Percentiles rank a stretch among this genome's conserved stretches.
Evolutionary conservation across 441 rosid species (phyloP).

Genomic region (Bocquillonia castaneifolia): DNA sequence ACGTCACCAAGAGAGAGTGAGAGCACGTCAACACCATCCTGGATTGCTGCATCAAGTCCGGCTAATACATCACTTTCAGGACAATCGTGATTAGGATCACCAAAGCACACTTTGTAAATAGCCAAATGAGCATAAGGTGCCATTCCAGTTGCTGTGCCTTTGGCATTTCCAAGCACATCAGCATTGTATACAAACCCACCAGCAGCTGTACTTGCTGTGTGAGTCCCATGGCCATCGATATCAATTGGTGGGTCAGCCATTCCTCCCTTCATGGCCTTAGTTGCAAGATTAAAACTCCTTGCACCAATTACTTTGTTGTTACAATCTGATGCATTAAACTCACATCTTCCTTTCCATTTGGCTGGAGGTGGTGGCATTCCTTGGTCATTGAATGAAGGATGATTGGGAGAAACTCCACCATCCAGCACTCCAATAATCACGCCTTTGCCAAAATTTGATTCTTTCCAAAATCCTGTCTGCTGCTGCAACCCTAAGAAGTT

Average conservation of each 20-base stretch:
- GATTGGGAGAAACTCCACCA: constrained; percentile 29
- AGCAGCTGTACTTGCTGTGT: constrained; percentile 40
- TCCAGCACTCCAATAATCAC: constrained; percentile 38
- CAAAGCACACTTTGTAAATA: constrained; percentile 31
- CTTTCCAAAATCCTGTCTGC: constrained; percentile 27
- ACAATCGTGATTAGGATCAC: constrained; percentile 24
- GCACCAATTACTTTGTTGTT: constrained; percentile 40
- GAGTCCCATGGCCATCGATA: constrained; percentile 42
- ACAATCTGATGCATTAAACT: constrained; percentile 29
- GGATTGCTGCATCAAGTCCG: constrained; percentile 27
- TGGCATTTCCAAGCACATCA: constrained; percentile 23
- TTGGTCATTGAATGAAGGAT: constrained; percentile 31
- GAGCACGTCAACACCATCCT: constrained; percentile 32
- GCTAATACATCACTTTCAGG: constrained; percentile 30
- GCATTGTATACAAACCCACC: constrained; percentile 25
- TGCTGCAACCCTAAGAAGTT: constrained; percentile 35
- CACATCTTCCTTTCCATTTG: constrained; percentile 38
- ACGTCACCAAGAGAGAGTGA: constrained; percentile 27
- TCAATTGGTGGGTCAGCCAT: constrained; percentile 27
- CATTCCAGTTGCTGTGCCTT: constrained; percentile 28
- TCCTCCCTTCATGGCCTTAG: constrained; percentile 21
- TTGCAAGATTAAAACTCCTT: constrained; percentile 25
- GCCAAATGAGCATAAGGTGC: constrained; percentile 32
- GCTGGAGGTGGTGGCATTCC: constrained; percentile 38
- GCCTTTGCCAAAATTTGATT: constrained; percentile 33